Evolutionary conservation across 768 basidiomycete genomes (phyloP).

Genomic region (Leccinum variicolor): DNA sequence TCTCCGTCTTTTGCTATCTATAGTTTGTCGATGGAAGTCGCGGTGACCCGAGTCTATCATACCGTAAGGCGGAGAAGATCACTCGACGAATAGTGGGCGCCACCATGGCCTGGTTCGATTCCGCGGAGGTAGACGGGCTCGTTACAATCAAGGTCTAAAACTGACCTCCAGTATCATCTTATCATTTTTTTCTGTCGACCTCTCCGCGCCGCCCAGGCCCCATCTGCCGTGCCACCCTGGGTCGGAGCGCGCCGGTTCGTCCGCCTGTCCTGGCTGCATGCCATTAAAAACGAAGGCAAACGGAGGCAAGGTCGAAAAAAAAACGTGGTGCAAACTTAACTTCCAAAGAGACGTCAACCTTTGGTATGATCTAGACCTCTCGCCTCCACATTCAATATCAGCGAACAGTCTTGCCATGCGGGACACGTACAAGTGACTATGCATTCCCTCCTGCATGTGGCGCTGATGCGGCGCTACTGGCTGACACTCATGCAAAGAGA

Average conservation of each 20-base stretch:
- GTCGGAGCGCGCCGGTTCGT: too few relatives aligned
- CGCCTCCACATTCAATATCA: slow-evolving; percentile 13
- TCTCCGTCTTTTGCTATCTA: neutral
- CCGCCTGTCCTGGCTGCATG: neutral
- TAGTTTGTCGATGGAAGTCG: neutral
- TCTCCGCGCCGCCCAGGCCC: too few relatives aligned
- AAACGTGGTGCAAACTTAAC: neutral
- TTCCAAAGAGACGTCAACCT: neutral
- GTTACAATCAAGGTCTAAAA: slow-evolving; percentile 10
- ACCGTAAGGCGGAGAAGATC: slow-evolving; percentile 5
- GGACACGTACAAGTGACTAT: neutral
- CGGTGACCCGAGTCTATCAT: slow-evolving; percentile 1
- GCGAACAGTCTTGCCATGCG: slow-evolving; percentile 12
- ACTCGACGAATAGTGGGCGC: neutral
- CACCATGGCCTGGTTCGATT: slow-evolving; percentile 5
- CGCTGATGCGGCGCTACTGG: slow-evolving; percentile 10
- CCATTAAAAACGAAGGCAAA: too few relatives aligned
- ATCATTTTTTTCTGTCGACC: too few relatives aligned
- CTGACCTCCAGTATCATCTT: neutral
- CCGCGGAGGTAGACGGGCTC: slow-evolving; percentile 22
- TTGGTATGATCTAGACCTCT: neutral
- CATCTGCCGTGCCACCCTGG: too few relatives aligned
- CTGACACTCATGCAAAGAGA: neutral
- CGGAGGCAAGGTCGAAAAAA: neutral
- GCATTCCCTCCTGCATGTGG: slow-evolving; percentile 19